Conservation (phyloP, 2,329 filamentous ascomycete genomes). For the Nannizziopsis barbatae region DNA sequence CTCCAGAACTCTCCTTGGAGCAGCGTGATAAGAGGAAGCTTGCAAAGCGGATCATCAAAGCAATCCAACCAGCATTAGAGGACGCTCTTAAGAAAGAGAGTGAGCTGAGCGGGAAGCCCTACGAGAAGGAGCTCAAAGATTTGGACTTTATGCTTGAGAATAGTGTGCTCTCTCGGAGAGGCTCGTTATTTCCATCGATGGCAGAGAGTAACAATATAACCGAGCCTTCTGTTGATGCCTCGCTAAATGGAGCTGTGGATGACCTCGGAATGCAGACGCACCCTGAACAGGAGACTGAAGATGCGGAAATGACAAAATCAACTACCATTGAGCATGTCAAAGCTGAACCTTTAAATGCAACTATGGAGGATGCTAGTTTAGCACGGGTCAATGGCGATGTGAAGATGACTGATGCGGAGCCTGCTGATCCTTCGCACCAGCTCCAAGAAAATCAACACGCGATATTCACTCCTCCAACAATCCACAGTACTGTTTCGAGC, state of each 20-base stretch:
- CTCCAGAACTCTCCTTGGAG: constrained; percentile 44
- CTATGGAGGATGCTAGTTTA: not conserved
- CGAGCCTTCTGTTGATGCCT: not conserved
- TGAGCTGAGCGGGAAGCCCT: constrained; percentile 60
- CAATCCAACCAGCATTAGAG: constrained; percentile 66
- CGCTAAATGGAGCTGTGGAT: not conserved
- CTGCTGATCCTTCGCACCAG: not conserved
- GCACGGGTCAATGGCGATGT: constrained; percentile 1
- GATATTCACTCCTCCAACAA: constrained; percentile 3
- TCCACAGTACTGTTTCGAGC: not conserved
- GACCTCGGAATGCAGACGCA: not conserved
- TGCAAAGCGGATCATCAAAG: constrained; percentile 81
- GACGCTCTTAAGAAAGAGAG: constrained; percentile 67
- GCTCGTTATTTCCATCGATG: constrained; percentile 5
- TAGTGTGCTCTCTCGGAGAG: constrained; percentile 47
- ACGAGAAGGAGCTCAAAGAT: constrained; percentile 59
- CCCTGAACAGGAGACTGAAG: not conserved
- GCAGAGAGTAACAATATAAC: not conserved
- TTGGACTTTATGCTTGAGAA: constrained; percentile 62
- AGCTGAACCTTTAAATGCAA: not conserved
- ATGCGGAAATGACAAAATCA: not conserved
- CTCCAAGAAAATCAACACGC: not conserved
- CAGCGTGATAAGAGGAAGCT: constrained; percentile 70
- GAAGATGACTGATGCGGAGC: not conserved
- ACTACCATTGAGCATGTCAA: not conserved